Evolutionary conservation across 1,284 basidiomycete genomes (phyloP), one percentile per base, ranked within the genome.

Genomic region (Cryptococcus hybrid): DNA sequence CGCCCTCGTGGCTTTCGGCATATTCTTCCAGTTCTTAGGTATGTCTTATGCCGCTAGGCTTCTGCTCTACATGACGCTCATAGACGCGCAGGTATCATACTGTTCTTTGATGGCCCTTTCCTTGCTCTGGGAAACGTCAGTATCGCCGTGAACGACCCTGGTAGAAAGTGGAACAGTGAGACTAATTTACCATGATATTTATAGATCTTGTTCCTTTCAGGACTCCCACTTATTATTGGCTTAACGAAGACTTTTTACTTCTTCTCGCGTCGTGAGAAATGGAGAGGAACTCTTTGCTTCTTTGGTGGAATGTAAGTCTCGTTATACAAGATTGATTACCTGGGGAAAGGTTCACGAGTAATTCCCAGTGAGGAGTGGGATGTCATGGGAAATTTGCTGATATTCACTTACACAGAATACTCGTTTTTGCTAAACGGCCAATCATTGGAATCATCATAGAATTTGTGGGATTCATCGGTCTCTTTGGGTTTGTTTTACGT

Each of bases 201-300:
- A 34, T 75, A 96, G 92, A 84, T 97, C 68, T 84, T 97, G 62
- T 98, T 98, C 82, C 79, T 98, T 40, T 86, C 88, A 1, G 93
- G 93, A 44, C 82, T 97, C 52, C 93, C 92, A 7, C 84, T 96
- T 63, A 94, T 97, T 79, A 97, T 97, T 68, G 93, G 93, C 5
- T 91, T 91, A 4, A 88, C 89, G 70, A 95, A 96, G 82, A 98
- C 94, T 2, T 93, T 98, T 79, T 92, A 92, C 80, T 99, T 99
- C 81, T 99, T 99, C 80, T 90, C 94, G 34, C 84, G 96, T 60
- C 90, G 87, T 76, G 90, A 99, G 79, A 99, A 99, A 79, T 81
- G 98, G 65, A 84, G 96, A 34, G 96, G 96, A n/a, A 93, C 91
- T 2, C 62, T 86, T 52, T 95, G 92, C 75, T 97, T 96, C 82